Percentiles rank a stretch among this genome's conserved stretches.
Conservation (phyloP, 305 asterid species). For the Nicotiana rustica region DNA sequence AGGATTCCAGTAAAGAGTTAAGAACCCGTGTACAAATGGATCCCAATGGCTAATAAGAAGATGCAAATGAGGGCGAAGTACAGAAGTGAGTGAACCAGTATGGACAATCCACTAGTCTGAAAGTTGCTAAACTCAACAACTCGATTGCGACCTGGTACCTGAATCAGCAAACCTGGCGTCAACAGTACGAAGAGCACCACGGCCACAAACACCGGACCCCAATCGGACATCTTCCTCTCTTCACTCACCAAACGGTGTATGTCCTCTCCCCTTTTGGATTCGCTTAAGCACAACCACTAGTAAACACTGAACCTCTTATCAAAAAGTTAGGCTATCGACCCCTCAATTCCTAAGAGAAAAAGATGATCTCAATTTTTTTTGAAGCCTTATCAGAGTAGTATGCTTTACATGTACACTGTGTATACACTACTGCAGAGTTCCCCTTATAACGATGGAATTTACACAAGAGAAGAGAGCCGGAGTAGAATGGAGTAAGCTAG, state of each 20-base stretch:
- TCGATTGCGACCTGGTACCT: slow-evolving; percentile 76
- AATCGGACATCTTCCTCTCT: slow-evolving; percentile 61
- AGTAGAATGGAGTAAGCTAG: too few relatives aligned
- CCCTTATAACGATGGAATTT: neutral
- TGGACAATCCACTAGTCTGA: slow-evolving; percentile 82
- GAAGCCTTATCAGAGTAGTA: neutral
- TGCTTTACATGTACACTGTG: neutral
- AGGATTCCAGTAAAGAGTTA: neutral
- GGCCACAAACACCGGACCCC: slow-evolving; percentile 92
- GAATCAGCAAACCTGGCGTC: slow-evolving; percentile 85
- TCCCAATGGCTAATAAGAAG: slow-evolving; percentile 77
- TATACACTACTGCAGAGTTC: neutral
- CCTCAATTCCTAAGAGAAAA: neutral
- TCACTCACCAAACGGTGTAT: neutral
- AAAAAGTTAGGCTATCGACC: neutral
- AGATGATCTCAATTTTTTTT: neutral
- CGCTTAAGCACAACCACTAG: neutral
- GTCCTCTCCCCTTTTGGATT: neutral
- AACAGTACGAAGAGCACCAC: slow-evolving; percentile 83
- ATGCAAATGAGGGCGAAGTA: slow-evolving; percentile 86
- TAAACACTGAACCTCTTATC: neutral
- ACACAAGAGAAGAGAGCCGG: too few relatives aligned
- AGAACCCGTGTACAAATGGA: slow-evolving; percentile 74
- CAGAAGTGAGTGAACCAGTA: slow-evolving; percentile 71
- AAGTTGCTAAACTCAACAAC: slow-evolving; percentile 77